These are phyloP conservation scores for Cyamopsis tetragonoloba DNA, from an alignment of 306 rosid species.

Conservation along the genomic window DNA sequence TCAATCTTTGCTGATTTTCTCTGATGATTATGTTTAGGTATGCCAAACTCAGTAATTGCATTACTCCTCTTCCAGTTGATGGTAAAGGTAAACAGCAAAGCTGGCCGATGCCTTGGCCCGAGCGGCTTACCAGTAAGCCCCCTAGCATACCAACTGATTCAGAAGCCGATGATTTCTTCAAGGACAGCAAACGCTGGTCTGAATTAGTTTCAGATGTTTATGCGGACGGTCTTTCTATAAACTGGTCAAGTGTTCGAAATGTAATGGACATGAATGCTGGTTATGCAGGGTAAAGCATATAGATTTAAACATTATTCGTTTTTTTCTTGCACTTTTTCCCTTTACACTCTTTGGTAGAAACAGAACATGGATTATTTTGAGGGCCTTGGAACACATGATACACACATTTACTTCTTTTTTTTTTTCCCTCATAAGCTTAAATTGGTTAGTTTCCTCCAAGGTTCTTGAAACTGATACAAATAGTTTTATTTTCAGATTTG, in stretches of 20 bases:
- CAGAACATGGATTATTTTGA: neutral
- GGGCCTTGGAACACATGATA: neutral
- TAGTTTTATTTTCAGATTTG: slow-evolving; percentile 58
- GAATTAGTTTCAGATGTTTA: slow-evolving; percentile 60
- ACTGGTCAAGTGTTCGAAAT: slow-evolving; percentile 80
- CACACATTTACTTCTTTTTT: neutral
- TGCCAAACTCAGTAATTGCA: slow-evolving; percentile 52
- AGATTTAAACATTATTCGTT: neutral
- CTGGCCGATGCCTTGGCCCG: slow-evolving; percentile 93
- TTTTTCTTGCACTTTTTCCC: neutral
- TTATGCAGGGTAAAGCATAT: slow-evolving; percentile 79
- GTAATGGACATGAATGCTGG: slow-evolving; percentile 97
- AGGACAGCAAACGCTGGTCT: slow-evolving; percentile 72
- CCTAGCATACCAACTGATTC: slow-evolving; percentile 51
- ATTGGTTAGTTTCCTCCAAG: neutral
- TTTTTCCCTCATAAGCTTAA: neutral
- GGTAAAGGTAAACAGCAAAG: slow-evolving; percentile 37
- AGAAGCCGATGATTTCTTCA: slow-evolving; percentile 42
- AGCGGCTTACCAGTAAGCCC: slow-evolving; percentile 71
- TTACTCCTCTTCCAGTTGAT: slow-evolving; percentile 65
- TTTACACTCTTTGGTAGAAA: neutral
- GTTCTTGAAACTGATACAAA: slow-evolving; percentile 20
- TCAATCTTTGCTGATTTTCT: slow-evolving; percentile 24
- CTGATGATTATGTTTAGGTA: slow-evolving; percentile 55
- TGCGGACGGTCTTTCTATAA: slow-evolving; percentile 41